Evolutionary conservation across 805 yeast genomes (phyloP), one percentile per base, ranked within the genome.

Genomic region (Dipodascus albidus): DNA sequence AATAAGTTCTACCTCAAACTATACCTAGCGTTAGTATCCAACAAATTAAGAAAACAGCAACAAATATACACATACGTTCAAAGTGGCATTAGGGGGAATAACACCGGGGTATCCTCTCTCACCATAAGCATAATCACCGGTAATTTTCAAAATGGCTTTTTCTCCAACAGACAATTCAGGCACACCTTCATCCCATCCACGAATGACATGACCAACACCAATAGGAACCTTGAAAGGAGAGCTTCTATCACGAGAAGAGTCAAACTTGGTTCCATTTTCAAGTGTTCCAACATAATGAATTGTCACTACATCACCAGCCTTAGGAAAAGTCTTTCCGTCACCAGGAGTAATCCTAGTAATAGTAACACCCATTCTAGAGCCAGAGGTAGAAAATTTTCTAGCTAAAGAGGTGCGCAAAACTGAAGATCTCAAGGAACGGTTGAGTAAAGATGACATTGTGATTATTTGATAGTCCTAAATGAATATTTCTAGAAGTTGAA

Each of bases 231-330:
- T 91, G 83, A 91, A 91, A 60, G 98, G 96, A 71, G 85, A 81
- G 67, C 93, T 91, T 74, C 97, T 84, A 77, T 88, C 96, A 63
- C 89, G 79, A 54, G 97, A 89, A 52, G 96, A 87, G 72, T 91
- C 98, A 68, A 91, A 91, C 74, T 87, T 87, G 76, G 86, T 88
- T 65, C 98, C 98, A 71, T 87, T 86, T 72, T 87, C 95, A 67
- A 91, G 79, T 54, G 96, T 89, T 64, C 98, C 98, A 52, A 87
- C 85, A 80, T 91, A 91, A 75, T 91, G 97, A 67, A 91, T 91
- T 59, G 96, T 83, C 60, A 91, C 93, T 59, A 75, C 73, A 74
- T 90, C 96, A 63, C 97, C 97, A 44, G 74, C 68, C 70, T 84
- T 76, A 67, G 98, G 97, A 81, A 76, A 90, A 63, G 82, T 83